phyloP scores from a whole-genome alignment of 75 land plant genomes.

The Chamaecyparis obtusa region DNA sequence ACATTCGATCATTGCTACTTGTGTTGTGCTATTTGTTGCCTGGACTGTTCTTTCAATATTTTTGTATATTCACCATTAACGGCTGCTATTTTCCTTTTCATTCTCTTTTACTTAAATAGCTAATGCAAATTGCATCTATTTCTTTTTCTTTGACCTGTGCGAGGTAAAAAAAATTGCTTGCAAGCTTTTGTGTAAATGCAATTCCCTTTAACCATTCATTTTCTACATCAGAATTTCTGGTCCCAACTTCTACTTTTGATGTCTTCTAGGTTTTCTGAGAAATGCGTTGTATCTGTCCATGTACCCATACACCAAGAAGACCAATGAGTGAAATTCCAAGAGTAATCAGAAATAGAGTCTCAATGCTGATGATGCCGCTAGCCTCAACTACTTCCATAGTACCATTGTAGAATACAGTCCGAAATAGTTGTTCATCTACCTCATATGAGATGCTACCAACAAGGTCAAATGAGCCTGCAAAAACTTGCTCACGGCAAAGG shows the following conservation, averaged over 20 bases:
- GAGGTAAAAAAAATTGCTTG: background rate
- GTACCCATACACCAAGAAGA: slow-evolving; percentile 72
- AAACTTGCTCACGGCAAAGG: slow-evolving; percentile 77
- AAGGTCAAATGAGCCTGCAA: slow-evolving; percentile 85
- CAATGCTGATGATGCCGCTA: slow-evolving; percentile 70
- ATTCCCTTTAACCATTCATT: slow-evolving; percentile 19
- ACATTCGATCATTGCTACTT: too few species aligned
- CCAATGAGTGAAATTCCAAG: slow-evolving; percentile 75
- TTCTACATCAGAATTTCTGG: background rate
- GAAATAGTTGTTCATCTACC: slow-evolving; percentile 63
- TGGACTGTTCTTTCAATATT: too few species aligned
- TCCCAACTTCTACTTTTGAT: slow-evolving; percentile 16
- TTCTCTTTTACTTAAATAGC: background rate
- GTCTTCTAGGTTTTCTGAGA: slow-evolving; percentile 67
- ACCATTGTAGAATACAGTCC: slow-evolving; percentile 87
- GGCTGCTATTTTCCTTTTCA: too few species aligned
- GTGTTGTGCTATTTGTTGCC: too few species aligned
- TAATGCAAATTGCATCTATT: background rate
- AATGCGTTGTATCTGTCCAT: slow-evolving; percentile 68
- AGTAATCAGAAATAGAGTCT: slow-evolving; percentile 74
- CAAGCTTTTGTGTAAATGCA: slow-evolving; percentile 1
- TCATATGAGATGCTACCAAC: slow-evolving; percentile 84
- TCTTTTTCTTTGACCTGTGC: slow-evolving; percentile 6
- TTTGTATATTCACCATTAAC: too few species aligned
- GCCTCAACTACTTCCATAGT: slow-evolving; percentile 91